Evolutionary conservation across 768 basidiomycete species (phyloP).

Genomic region (Boletus coccyginus): DNA sequence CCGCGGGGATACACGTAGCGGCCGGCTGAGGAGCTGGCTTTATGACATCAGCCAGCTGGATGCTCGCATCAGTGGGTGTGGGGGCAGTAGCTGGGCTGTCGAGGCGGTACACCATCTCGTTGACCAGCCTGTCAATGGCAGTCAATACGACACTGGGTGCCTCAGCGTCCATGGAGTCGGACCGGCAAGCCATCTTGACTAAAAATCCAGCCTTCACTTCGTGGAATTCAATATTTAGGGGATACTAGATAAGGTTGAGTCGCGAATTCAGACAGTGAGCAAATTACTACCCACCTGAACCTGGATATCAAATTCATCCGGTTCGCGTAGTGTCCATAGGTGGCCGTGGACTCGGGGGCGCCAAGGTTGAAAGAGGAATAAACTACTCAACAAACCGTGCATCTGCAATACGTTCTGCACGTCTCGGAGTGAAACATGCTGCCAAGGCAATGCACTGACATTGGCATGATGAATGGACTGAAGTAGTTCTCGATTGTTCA

Average conservation of each 20-base stretch:
- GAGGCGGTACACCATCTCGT: slow-evolving; percentile 18
- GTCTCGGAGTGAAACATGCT: slow-evolving; percentile 44
- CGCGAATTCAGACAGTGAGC: neutral
- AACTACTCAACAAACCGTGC: slow-evolving; percentile 37
- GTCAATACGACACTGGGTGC: slow-evolving; percentile 19
- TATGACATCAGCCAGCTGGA: neutral
- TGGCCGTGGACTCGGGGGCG: neutral
- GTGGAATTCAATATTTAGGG: slow-evolving; percentile 42
- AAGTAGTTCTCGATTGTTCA: slow-evolving; percentile 35
- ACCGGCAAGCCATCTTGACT: slow-evolving; percentile 36
- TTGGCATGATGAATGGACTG: slow-evolving; percentile 37
- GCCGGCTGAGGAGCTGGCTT: neutral
- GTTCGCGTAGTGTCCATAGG: slow-evolving; percentile 24
- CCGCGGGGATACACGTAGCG: slow-evolving; percentile 4
- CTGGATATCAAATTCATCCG: slow-evolving; percentile 13
- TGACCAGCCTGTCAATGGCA: slow-evolving; percentile 19
- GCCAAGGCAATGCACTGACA: slow-evolving; percentile 39
- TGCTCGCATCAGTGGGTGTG: neutral
- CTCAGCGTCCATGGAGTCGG: slow-evolving; percentile 26
- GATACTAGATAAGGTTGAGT: slow-evolving; percentile 33
- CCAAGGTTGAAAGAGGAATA: slow-evolving; percentile 45
- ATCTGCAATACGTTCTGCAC: slow-evolving; percentile 36
- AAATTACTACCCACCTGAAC: slow-evolving; percentile 30
- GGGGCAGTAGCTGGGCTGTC: slow-evolving; percentile 11
- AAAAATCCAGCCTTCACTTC: slow-evolving; percentile 31